Conservation (phyloP, 306 rosid species). For the Acmispon strigosus region DNA sequence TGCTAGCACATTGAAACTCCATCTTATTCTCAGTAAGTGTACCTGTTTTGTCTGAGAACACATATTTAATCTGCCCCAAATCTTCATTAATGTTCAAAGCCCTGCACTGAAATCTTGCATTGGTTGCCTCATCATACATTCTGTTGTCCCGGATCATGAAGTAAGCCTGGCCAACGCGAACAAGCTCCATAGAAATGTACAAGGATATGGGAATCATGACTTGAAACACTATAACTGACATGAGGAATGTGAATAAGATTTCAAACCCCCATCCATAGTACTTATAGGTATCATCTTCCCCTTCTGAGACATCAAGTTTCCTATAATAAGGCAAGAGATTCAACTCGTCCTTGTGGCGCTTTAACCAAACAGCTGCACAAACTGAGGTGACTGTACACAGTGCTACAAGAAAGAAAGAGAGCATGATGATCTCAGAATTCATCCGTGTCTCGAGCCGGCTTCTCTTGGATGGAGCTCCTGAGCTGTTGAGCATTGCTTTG, state of each 20-base stretch:
- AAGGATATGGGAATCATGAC: constrained; percentile 96
- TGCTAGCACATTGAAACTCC: constrained; percentile 92
- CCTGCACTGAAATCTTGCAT: constrained; percentile 85
- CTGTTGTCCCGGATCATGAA: constrained; percentile 72
- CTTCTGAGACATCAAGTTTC: constrained; percentile 36
- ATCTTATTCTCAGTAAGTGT: constrained; percentile 97
- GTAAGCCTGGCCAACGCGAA: constrained; percentile 87
- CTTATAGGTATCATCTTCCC: constrained; percentile 35
- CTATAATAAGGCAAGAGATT: constrained; percentile 62
- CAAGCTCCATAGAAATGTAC: constrained; percentile 97
- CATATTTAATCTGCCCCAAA: constrained; percentile 86
- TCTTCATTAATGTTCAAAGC: constrained; percentile 93
- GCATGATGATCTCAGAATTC: constrained; percentile 72
- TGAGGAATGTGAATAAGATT: constrained; percentile 77
- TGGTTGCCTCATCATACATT: constrained; percentile 71
- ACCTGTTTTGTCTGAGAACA: constrained; percentile 95
- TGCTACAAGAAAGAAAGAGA: constrained; percentile 60
- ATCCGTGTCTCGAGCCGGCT: constrained; percentile 87
- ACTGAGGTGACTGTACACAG: constrained; percentile 61
- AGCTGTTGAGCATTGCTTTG: constrained; percentile 82
- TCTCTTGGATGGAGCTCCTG: constrained; percentile 96
- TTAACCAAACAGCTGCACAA: constrained; percentile 84
- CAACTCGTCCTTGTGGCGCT: constrained; percentile 42
- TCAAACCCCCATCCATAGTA: constrained; percentile 80
- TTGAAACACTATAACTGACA: constrained; percentile 91